phyloP scores from a whole-genome alignment of 1,284 basidiomycete genomes.

The Coniferiporia sulphurascens region DNA sequence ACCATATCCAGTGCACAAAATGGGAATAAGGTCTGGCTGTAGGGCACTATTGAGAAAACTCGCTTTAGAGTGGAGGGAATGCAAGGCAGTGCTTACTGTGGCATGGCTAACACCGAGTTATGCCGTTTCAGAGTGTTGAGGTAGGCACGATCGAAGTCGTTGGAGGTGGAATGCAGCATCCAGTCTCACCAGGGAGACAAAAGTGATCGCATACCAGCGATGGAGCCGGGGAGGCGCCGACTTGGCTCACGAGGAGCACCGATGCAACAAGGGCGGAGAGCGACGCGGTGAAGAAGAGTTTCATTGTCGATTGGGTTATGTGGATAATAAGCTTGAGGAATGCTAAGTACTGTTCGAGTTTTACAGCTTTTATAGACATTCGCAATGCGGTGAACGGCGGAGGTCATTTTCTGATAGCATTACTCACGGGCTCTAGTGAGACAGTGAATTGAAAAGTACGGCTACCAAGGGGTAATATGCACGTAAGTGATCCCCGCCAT shows the following conservation, averaged over 20 bases:
- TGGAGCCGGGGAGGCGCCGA: background rate
- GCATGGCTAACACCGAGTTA: background rate
- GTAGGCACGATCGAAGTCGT: background rate
- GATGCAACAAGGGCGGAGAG: slow-evolving; percentile 8
- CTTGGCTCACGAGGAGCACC: slow-evolving; percentile 9
- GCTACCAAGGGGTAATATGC: no score
- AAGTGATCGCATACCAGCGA: slow-evolving; percentile 14
- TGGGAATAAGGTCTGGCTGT: no score
- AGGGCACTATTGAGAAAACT: no score
- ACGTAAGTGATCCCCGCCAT: no score
- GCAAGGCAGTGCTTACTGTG: background rate
- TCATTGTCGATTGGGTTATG: slow-evolving; percentile 1
- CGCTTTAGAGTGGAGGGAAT: background rate
- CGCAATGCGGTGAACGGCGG: background rate
- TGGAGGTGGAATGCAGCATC: slow-evolving; percentile 7
- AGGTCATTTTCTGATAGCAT: background rate
- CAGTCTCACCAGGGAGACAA: slow-evolving; percentile 13
- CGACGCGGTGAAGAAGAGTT: slow-evolving; percentile 4
- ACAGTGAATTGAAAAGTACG: no score
- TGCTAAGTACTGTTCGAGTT: background rate
- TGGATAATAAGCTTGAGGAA: background rate
- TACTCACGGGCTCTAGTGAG: no score
- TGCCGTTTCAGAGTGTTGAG: background rate
- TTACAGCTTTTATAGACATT: background rate
- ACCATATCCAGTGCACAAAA: no score